These are phyloP conservation scores for Yarrowia divulgata DNA, from an alignment of 805 yeast species.

Conservation along the genomic window DNA sequence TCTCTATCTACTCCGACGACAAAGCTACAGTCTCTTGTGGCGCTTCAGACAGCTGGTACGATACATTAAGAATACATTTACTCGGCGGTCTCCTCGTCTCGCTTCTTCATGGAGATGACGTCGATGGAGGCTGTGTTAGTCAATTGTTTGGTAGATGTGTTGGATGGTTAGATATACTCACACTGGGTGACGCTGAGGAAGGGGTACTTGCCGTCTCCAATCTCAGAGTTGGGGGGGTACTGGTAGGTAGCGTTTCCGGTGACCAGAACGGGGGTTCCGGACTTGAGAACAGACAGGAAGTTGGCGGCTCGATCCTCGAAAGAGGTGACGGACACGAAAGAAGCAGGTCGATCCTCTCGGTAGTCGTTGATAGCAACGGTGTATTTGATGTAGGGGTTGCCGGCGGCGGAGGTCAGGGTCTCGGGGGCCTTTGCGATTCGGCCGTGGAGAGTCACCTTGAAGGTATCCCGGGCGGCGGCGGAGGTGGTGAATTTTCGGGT, in stretches of 20 bases:
- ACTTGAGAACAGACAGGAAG: conserved; percentile 26
- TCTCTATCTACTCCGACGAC: too few relatives aligned
- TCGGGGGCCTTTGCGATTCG: conserved; percentile 30
- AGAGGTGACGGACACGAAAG: conserved; percentile 19
- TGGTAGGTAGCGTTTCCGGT: conserved; percentile 29
- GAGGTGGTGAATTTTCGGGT: conserved; percentile 33
- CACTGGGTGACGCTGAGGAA: conserved; percentile 27
- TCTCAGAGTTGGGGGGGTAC: conserved; percentile 27
- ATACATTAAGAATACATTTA: conserved; percentile 19
- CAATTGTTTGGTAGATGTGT: conserved; percentile 2
- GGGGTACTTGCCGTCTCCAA: conserved; percentile 24
- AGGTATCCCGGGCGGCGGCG: conserved; percentile 37
- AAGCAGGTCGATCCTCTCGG: conserved; percentile 37
- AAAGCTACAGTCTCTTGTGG: background rate
- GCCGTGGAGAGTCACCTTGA: conserved; percentile 39
- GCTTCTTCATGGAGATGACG: conserved; percentile 30
- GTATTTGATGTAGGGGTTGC: conserved; percentile 20
- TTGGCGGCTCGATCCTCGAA: conserved; percentile 21
- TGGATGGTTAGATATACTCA: conserved; percentile 10
- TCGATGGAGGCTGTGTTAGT: conserved; percentile 38
- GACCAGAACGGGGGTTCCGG: conserved; percentile 35
- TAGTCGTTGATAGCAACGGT: conserved; percentile 36
- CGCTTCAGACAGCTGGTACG: background rate
- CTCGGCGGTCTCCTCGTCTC: conserved; percentile 32
- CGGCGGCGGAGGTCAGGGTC: conserved; percentile 25